These are phyloP conservation scores for Chaetomiaceae sp. DNA, from an alignment of 2,329 filamentous ascomycete genomes.

Conservation along the genomic window DNA sequence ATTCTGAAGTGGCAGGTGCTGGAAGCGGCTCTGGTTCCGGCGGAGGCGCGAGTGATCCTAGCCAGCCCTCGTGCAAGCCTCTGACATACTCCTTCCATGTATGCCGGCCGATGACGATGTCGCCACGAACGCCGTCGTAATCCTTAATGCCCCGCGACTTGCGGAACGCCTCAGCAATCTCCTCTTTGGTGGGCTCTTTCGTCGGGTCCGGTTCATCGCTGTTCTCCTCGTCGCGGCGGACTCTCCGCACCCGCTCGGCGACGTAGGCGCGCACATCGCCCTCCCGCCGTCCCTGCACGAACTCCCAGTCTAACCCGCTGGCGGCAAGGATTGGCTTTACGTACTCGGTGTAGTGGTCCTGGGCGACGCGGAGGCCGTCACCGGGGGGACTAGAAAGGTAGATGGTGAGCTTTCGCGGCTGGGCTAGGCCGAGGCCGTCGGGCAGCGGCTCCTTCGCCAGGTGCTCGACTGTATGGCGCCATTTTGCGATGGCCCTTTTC, in stretches of 20 bases:
- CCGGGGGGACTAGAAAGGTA: conserved; percentile 82
- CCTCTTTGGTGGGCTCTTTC: conserved; percentile 51
- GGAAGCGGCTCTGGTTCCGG: conserved; percentile 31
- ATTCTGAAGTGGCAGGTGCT: conserved; percentile 23
- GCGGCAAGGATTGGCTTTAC: conserved; percentile 88
- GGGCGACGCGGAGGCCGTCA: conserved; percentile 76
- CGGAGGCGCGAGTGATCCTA: conserved; percentile 73
- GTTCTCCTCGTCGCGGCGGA: conserved; percentile 55
- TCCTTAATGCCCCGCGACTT: conserved; percentile 62
- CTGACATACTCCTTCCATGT: conserved; percentile 97
- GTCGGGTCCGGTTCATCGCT: conserved; percentile 37
- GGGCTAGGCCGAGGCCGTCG: conserved; percentile 49
- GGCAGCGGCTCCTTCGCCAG: conserved; percentile 73
- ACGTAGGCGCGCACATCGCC: conserved; percentile 87
- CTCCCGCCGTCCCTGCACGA: conserved; percentile 84
- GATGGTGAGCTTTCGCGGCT: conserved; percentile 77
- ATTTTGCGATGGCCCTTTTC: conserved; percentile 77
- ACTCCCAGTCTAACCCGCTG: conserved; percentile 91
- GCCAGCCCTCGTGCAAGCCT: conserved; percentile 92
- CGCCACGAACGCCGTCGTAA: conserved; percentile 71
- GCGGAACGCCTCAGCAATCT: conserved; percentile 59
- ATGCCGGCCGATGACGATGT: conserved; percentile 84
- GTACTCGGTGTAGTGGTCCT: conserved; percentile 94
- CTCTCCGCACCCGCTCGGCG: conserved; percentile 78
- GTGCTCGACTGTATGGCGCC: conserved; percentile 80